A percentile compares a stretch with the other conserved stretches of the same genome.
These are phyloP conservation scores for Eucalyptus leucophloia DNA, from an alignment of 345 rosid species.

Conservation along the genomic window DNA sequence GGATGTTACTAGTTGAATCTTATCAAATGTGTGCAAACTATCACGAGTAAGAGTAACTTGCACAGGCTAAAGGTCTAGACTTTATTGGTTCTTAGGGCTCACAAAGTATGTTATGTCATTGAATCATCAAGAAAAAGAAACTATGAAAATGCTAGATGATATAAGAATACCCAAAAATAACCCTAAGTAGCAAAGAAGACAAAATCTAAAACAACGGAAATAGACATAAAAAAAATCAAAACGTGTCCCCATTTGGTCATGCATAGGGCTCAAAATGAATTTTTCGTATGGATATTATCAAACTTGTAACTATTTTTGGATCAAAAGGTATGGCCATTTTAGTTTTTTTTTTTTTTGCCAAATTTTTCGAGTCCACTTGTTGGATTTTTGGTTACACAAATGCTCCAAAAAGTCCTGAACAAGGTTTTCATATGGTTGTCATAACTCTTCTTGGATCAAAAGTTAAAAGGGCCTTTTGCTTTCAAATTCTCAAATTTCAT, in stretches of 20 bases:
- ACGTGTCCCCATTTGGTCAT: background rate
- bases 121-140: background rate
- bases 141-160: background rate
- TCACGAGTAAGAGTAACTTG: background rate
- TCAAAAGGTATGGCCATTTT: no score
- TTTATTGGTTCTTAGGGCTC: background rate
- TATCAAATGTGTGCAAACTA: background rate
- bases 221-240: background rate
- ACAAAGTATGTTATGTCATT: background rate
- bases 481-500: no score
- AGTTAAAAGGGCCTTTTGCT: no score
- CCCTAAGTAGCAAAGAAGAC: accelerated
- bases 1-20: background rate
- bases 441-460: background rate
- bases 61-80: background rate
- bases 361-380: background rate
- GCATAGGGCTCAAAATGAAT: background rate
- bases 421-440: no score
- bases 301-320: no score
- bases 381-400: no score
- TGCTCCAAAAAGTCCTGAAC: background rate
- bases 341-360: no score
- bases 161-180: background rate
- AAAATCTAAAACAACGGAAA: background rate
- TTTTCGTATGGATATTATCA: background rate